These are phyloP conservation scores for Russula lepida DNA, from an alignment of 768 basidiomycete genomes.

Conservation along the genomic window DNA sequence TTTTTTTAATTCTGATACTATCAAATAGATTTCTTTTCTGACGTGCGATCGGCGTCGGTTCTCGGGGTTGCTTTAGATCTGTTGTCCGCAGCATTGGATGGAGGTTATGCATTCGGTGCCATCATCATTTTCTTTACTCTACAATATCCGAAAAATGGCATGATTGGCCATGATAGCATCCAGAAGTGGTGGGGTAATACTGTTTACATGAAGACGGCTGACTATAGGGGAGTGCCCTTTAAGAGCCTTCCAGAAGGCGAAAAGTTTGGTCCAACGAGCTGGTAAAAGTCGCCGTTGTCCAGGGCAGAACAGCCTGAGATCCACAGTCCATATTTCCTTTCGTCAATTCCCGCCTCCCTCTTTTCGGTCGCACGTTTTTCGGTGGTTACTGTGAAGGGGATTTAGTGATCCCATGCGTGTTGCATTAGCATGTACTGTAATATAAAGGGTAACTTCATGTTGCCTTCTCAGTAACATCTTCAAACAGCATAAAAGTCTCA, in stretches of 20 bases:
- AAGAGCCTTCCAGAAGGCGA: constrained; percentile 2
- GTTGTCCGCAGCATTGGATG: constrained; percentile 63
- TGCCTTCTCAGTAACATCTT: too few relatives aligned
- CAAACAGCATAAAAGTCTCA: too few relatives aligned
- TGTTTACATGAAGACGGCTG: constrained; percentile 28
- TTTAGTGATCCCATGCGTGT: too few relatives aligned
- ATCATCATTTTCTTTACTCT: constrained; percentile 43
- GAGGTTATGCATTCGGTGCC: constrained; percentile 52
- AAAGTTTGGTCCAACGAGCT: constrained; percentile 18
- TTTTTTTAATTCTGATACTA: not conserved
- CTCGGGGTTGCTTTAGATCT: constrained; percentile 33
- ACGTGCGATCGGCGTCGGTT: not conserved
- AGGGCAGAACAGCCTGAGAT: not conserved
- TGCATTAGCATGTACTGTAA: too few relatives aligned
- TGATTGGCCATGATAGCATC: constrained; percentile 45
- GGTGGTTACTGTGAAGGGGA: too few relatives aligned
- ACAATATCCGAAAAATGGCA: constrained; percentile 55
- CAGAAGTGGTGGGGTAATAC: constrained; percentile 70
- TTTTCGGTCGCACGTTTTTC: too few relatives aligned
- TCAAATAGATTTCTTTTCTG: constrained; percentile 23
- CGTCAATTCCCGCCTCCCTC: too few relatives aligned
- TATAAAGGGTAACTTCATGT: too few relatives aligned
- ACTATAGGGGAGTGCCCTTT: constrained; percentile 21
- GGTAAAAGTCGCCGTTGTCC: not conserved
- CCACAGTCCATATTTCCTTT: too few relatives aligned